Percentiles rank a stretch among this genome's conserved stretches.
These are phyloP conservation scores for Eucalyptus brandiana DNA, from an alignment of 345 rosid genomes.

Conservation along the genomic window DNA sequence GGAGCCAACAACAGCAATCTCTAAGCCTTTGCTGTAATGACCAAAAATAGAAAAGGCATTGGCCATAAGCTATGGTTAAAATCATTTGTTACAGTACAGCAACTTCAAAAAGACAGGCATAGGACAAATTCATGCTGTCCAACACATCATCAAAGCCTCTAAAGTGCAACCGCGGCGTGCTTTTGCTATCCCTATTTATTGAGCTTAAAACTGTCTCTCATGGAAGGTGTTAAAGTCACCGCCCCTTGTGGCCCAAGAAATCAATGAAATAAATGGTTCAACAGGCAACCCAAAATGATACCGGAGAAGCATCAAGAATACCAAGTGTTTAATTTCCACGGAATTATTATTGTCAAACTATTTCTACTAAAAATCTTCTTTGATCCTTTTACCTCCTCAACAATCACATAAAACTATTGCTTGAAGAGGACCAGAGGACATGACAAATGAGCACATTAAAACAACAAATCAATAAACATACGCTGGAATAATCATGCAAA, in stretches of 20 bases:
- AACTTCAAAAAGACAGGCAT: not conserved
- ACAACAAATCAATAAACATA: not conserved
- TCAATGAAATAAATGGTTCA: not conserved
- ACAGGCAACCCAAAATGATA: not conserved
- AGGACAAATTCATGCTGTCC: not conserved
- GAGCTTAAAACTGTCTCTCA: not conserved
- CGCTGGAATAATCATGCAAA: not conserved
- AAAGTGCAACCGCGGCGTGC: not conserved
- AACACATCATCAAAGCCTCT: not conserved
- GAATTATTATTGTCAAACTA: not conserved
- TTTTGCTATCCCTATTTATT: not conserved
- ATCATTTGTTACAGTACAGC: not conserved
- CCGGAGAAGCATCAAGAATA: not conserved
- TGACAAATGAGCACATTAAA: not conserved
- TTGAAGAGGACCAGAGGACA: not conserved
- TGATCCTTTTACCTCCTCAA: not conserved
- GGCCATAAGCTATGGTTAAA: not conserved
- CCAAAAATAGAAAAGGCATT: not conserved
- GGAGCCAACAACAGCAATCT: not conserved
- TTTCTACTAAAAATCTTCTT: not conserved
- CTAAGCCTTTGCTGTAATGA: not conserved
- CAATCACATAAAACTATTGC: not conserved
- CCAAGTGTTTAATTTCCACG: not conserved
- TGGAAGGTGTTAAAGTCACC: not conserved
- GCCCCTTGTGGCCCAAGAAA: not conserved